Base-by-base conservation (phyloP, 2,329 filamentous ascomycete species). In the Amauroascus verrucosus region DNA sequence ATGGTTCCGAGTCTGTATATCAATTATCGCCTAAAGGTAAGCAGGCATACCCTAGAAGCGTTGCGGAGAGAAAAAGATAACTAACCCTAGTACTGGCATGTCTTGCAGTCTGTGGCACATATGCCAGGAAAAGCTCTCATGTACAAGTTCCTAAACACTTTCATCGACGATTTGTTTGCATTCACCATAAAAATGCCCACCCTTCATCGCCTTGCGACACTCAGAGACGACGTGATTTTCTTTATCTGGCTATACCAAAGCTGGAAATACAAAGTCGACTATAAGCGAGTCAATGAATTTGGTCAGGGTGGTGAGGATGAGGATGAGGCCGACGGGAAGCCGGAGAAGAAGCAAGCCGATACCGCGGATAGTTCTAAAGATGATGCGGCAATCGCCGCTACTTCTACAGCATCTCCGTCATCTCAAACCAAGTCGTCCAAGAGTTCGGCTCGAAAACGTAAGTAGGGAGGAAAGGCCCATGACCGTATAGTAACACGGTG, bases 111-210 rank as follows among this genome's bases (percentile, higher is more conserved):
- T 61, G 88, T 97, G 32, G 93, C 93, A 9, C 93, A 98, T 72
- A 95, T 98, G 91, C 90, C 93, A 1, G 88, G 79, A 61, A 91
- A 88, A 73, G 89, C 93, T 46, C 93, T 98, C 88, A 91, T 84
- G 69, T 96, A 96, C 80, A 96, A 97, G 74, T 95, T 95, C 72
- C 75, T 97, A 60, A 96, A 97, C 75, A 97, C 93, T 4, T 98
- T 98, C 69, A 97, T 98, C 68, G 93, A 98, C 70, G 93, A 98
- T 66, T 77, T 98, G 30, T 98, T 98, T 66, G 93, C 93, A 1
- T 98, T 97, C 65, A 98, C 93, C 37, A 96, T 98, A 75, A 97
- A 97, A 75, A 98, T 98, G 93, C 93, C 93, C 0, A 82, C 90
- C 58, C 77, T 98, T 49, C 93, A 98, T 70, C 82, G 93, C 14